These are phyloP conservation scores for Forsythia suspensa DNA, from an alignment of 257 asterid genomes.

Conservation along the genomic window DNA sequence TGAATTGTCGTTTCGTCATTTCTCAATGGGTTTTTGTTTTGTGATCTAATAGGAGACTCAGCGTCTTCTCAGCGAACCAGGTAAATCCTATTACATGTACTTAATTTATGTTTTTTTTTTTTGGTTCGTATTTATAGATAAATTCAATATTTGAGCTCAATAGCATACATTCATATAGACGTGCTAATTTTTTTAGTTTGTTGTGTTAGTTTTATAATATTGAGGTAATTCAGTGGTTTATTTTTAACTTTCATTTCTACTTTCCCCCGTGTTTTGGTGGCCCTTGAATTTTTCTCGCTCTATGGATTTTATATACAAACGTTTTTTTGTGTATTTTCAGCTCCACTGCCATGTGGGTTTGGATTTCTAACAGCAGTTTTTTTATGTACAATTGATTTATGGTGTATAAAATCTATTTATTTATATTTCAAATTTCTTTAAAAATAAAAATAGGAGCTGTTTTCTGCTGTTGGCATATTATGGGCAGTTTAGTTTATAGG, in stretches of 20 bases:
- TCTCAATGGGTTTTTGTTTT: constrained; percentile 7
- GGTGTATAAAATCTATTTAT: neutral
- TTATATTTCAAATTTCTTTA: neutral
- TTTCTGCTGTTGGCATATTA: neutral
- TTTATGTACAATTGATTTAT: neutral
- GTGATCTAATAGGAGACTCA: constrained; percentile 77
- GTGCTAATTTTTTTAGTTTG: neutral
- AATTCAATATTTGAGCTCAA: constrained; percentile 10
- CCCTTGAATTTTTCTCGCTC: neutral
- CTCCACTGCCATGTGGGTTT: neutral
- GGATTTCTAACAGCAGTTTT: neutral
- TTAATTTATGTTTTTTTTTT: neutral
- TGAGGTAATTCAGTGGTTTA: neutral
- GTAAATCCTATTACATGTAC: constrained; percentile 30
- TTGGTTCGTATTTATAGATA: neutral
- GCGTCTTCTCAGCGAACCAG: constrained; percentile 99
- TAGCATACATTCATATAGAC: neutral
- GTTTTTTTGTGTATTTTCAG: neutral
- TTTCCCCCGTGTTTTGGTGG: neutral
- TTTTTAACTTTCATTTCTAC: neutral
- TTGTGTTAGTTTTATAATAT: neutral
- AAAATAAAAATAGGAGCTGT: neutral
- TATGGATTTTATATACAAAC: neutral
- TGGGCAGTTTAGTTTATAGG: neutral
- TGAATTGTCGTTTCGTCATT: constrained; percentile 4